Base-by-base conservation (phyloP, 2,329 filamentous ascomycete species). In the Arthrobotrys iridis region DNA sequence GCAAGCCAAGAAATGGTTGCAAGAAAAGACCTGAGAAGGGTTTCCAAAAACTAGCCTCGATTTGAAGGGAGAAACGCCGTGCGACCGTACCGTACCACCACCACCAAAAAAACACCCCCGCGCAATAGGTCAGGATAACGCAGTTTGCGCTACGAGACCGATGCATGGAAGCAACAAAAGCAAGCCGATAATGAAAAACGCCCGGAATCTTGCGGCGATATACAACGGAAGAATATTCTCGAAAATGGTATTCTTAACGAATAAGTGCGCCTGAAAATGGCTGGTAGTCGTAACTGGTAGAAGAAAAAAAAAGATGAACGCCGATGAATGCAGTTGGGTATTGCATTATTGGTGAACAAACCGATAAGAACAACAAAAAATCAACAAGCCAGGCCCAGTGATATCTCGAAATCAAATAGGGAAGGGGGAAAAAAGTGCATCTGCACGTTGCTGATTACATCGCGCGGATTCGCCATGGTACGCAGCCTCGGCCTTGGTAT, bases 401-500 rank as follows among this genome's bases (percentile, higher is more conserved):
- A 50, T 28, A 24, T 48, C n/a, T 30, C 10, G 13, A 24, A 48
- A 41, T 30, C 5, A 46, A 55, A 57, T n/a, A 20, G 3, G 24
- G 13, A 40, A 35, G 11, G 40, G n/a, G n/a, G 20, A 15, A 52
- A 28, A 50, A 40, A 40, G 11, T 40, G 15, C 13, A 48, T 50
- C 24, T 22, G 55, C 45, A 52, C 43, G 15, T 18, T 37, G 20
- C 40, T 41, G 35, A 46, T n/a, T 55, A 55, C 50, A 55, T 20
- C 26, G 59, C 57, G 22, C 63, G 71, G 37, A 68, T 45, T 22
- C 63, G 63, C 71, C 71, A 75, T 30, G 71, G 71, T 35, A 66
- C 71, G 50, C 71, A 75, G 43, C 71, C 71, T 60, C 71, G 63
- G 22, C 57, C 63, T 18, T 75, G 64, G 55, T 68, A 64, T 68